Percentiles rank a stretch among this genome's conserved stretches.
Conservation (phyloP, 768 basidiomycete species). For the Leucosporidium creatinivorum region DNA sequence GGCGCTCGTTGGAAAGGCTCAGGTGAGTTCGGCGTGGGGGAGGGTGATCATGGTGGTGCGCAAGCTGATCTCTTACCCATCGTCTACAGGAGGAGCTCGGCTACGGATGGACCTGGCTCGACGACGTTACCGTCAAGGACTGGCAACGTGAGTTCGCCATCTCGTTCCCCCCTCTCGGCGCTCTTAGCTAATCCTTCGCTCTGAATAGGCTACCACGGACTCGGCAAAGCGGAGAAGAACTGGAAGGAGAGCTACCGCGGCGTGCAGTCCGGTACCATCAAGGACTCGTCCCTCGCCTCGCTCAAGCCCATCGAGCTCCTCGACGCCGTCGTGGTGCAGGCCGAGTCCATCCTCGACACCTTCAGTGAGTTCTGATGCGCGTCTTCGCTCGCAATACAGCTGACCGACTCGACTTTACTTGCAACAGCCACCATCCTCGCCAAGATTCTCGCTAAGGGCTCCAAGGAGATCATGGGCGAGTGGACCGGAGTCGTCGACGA, state of each 20-base stretch:
- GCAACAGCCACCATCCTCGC: conserved; percentile 15
- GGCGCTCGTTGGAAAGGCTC: conserved; percentile 29
- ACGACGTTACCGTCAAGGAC: conserved; percentile 32
- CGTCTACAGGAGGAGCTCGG: conserved; percentile 29
- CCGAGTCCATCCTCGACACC: conserved; percentile 3
- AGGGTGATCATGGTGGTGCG: background rate
- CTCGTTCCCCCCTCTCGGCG: background rate
- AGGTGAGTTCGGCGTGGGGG: conserved; percentile 3
- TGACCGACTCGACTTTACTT: too few relatives aligned
- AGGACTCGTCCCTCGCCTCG: conserved; percentile 12
- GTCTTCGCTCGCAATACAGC: too few relatives aligned
- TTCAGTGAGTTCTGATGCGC: background rate
- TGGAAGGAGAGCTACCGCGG: conserved; percentile 8
- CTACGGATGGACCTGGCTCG: conserved; percentile 33
- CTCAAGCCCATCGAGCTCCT: conserved; percentile 18
- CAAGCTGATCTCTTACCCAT: background rate
- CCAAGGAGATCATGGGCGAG: conserved; percentile 32
- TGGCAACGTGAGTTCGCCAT: conserved; percentile 27
- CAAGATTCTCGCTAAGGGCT: conserved; percentile 31
- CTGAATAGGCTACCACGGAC: conserved; percentile 21
- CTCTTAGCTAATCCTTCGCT: background rate
- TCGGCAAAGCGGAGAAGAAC: conserved; percentile 23
- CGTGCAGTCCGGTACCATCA: conserved; percentile 19
- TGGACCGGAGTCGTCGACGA: conserved; percentile 25
- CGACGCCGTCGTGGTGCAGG: conserved; percentile 11